Evolutionary conservation across 2,329 filamentous ascomycete genomes (phyloP), one percentile per base, ranked within the genome.

Genomic region (Zopfia rhizophila): DNA sequence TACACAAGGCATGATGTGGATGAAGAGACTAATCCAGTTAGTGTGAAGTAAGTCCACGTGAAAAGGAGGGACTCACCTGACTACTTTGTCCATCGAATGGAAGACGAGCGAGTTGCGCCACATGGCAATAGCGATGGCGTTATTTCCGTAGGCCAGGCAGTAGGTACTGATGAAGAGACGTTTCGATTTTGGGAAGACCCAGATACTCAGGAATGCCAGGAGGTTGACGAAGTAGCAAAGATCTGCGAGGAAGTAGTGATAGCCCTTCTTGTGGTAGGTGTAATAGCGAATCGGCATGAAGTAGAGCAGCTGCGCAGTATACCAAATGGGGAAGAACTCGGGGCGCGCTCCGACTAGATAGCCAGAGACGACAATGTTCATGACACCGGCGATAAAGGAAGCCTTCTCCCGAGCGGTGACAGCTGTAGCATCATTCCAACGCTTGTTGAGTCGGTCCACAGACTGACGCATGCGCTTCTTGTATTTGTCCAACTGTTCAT

Each of bases 61-160:
- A 3, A 14, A 13, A 37, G 17, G 24, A 18, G 11, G 12, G 35
- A 56, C 75, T 57, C 73, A 85, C 68, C 90, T 94, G 10, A 92
- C 95, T 51, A 97, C 91, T 74, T 99, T 99, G 80, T 99, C 94
- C 74, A 99, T 86, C 67, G 91, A 96, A 78, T 99, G 94, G 72
- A 99, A 99, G 33, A 99, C 94, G 66, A 99, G 83, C 22, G 92
- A 97, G 72, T 99, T 99, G 55, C 94, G 86, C 94, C 94, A 99
- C 92, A 99, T 94, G 68, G 94, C 91, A 70, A 99, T 97, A 10
- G 94, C 94, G 33, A 97, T 86, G 14, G 94, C 94, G 68, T 99
- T 99, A 74, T 99, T 99, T 53, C 94, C 94, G 66, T 90, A 95
- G 7, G 92, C 90, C 23, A 99, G 79, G 65, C 94, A 97, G 72